A percentile compares a stretch with the other conserved stretches of the same genome.
Conservation (phyloP, 768 basidiomycete genomes). For the Amanita polypyramis region DNA sequence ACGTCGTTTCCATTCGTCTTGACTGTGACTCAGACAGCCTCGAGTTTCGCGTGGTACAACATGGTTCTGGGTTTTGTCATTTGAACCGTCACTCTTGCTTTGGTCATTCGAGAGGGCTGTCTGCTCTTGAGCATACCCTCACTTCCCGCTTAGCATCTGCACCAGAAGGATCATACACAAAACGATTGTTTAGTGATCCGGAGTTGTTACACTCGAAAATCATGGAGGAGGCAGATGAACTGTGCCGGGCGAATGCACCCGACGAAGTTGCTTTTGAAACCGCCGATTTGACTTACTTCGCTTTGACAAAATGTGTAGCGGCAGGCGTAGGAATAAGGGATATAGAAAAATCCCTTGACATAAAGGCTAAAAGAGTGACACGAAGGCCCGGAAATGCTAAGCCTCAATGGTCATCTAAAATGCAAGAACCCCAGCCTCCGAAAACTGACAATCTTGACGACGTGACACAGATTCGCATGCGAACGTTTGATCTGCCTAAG, state of each 20-base stretch:
- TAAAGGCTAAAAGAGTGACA: slow-evolving; percentile 78
- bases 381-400: slow-evolving; percentile 90
- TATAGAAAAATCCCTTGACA: slow-evolving; percentile 75
- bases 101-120: slow-evolving; percentile 66
- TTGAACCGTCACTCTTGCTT: slow-evolving; percentile 84
- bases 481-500: slow-evolving; percentile 48
- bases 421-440: slow-evolving; percentile 13
- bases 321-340: slow-evolving; percentile 76
- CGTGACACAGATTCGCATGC: slow-evolving; percentile 59
- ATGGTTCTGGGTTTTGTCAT: slow-evolving; percentile 92
- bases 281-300: slow-evolving; percentile 91
- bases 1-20: slow-evolving; percentile 67
- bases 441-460: slow-evolving; percentile 9
- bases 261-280: slow-evolving; percentile 91
- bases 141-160: slow-evolving; percentile 61
- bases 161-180: slow-evolving; percentile 89
- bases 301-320: slow-evolving; percentile 73
- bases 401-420: slow-evolving; percentile 50
- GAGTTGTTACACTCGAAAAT: slow-evolving; percentile 86
- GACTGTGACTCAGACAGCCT: slow-evolving; percentile 94
- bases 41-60: slow-evolving; percentile 83
- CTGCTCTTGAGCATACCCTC: slow-evolving; percentile 74
- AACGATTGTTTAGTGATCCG: slow-evolving; percentile 72
- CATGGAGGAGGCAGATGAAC: slow-evolving; percentile 96
- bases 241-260: slow-evolving; percentile 71